phyloP scores from a whole-genome alignment of 371 early-diverging fungal genomes.

The Thermomucor indicae-seudaticae region DNA sequence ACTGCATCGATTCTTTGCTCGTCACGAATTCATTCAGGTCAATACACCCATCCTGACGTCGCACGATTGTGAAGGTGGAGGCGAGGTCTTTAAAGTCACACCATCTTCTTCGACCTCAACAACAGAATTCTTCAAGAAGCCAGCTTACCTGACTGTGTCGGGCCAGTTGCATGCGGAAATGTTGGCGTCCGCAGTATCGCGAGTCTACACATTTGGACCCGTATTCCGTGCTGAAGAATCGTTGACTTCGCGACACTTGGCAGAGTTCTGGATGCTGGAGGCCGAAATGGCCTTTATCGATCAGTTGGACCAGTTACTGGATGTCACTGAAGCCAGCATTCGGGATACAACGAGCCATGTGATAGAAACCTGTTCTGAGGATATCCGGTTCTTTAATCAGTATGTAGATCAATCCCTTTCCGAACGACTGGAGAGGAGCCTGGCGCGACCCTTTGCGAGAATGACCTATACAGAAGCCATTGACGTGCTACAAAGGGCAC shows the following conservation, averaged over 20 bases:
- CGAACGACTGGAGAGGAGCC: slow-evolving; percentile 29
- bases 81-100: slow-evolving; percentile 74
- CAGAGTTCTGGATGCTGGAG: slow-evolving; percentile 97
- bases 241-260: slow-evolving; percentile 79
- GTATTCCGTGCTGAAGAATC: slow-evolving; percentile 89
- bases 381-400: slow-evolving; percentile 50
- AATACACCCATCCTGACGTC: slow-evolving; percentile 86
- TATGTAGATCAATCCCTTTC: slow-evolving; percentile 47
- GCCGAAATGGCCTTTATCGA: slow-evolving; percentile 82
- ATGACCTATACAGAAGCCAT: slow-evolving; percentile 87
- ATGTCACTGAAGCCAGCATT: slow-evolving; percentile 56
- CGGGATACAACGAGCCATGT: slow-evolving; percentile 48
- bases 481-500: slow-evolving; percentile 53
- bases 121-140: slow-evolving; percentile 70
- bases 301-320: slow-evolving; percentile 45
- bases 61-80: slow-evolving; percentile 94
- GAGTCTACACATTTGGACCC: slow-evolving; percentile 88
- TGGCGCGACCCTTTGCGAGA: slow-evolving; percentile 58
- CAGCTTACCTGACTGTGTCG: slow-evolving; percentile 83
- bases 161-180: slow-evolving; percentile 90
- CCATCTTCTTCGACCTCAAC: slow-evolving; percentile 20
- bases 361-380: slow-evolving; percentile 45
- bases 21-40: slow-evolving; percentile 71
- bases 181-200: slow-evolving; percentile 64
- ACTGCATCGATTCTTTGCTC: slow-evolving; percentile 72